Percentiles rank a stretch among this genome's conserved stretches.
Conservation (phyloP, 1,139 yeast genomes). For the Hansenula sp. region DNA sequence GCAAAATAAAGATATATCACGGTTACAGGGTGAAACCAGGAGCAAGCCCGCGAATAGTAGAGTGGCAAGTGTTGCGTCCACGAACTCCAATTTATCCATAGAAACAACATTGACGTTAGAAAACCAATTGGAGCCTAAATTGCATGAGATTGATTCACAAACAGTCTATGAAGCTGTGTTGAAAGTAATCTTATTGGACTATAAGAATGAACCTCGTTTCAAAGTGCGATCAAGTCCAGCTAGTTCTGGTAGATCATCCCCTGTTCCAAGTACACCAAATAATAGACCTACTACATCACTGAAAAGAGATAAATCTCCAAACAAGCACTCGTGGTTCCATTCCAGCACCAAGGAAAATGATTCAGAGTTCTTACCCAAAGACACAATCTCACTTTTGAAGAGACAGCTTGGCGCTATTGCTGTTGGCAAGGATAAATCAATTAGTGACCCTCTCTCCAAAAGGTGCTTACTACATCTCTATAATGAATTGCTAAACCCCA, state of each 20-base stretch:
- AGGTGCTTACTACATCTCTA: conserved; percentile 55
- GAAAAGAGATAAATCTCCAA: conserved; percentile 2
- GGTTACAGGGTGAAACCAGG: conserved; percentile 7
- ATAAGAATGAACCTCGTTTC: conserved; percentile 53
- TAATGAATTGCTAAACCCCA: conserved; percentile 56
- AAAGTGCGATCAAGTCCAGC: conserved; percentile 14
- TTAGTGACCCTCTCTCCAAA: conserved; percentile 32
- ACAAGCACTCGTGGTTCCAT: conserved; percentile 18
- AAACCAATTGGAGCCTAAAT: conserved; percentile 1
- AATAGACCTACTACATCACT: background rate
- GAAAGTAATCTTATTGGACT: conserved; percentile 46
- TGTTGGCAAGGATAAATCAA: conserved; percentile 31
- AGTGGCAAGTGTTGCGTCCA: conserved; percentile 1
- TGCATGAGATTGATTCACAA: conserved; percentile 7
- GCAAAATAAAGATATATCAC: conserved; percentile 1
- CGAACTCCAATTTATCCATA: conserved; percentile 5
- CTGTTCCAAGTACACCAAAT: background rate
- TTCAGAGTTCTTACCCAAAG: conserved; percentile 37
- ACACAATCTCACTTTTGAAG: conserved; percentile 44
- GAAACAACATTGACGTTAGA: conserved; percentile 8
- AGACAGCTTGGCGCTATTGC: conserved; percentile 50
- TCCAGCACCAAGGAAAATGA: background rate
- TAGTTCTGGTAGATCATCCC: background rate
- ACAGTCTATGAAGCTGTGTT: conserved; percentile 35
- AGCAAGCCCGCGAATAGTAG: background rate